Evolutionary conservation across 208 protist genomes (phyloP).

Genomic region (Trypanosoma avium): DNA sequence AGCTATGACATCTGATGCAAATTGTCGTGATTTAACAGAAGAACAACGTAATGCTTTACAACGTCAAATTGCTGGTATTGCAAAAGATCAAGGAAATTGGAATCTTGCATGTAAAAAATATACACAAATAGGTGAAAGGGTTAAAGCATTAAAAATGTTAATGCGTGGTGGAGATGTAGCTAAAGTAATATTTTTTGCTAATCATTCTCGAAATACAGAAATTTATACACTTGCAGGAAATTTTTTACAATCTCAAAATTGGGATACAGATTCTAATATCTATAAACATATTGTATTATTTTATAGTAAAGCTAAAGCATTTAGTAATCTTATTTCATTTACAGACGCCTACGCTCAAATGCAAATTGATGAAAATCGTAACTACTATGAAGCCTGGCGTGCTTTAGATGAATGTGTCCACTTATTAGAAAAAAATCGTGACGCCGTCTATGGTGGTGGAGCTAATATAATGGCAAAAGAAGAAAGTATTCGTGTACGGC

Average conservation of each 20-base stretch:
- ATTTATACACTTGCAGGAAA: conserved; percentile 97
- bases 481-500: conserved; percentile 48
- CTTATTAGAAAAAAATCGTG: conserved; percentile 48
- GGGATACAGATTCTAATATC: conserved; percentile 91
- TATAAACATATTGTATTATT: conserved; percentile 96
- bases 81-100: conserved; percentile 91
- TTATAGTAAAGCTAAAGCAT: conserved; percentile 96
- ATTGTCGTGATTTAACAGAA: conserved; percentile 20
- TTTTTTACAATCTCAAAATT: conserved; percentile 96
- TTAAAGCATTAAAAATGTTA: conserved; percentile 97
- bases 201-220: conserved; percentile 92
- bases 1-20: conserved; percentile 79
- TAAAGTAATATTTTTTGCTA: conserved; percentile 97
- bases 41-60: conserved; percentile 63
- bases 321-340: conserved; percentile 87
- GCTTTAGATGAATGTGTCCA: conserved; percentile 84
- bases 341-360: conserved; percentile 93
- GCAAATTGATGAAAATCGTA: conserved; percentile 96
- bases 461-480: conserved; percentile 34
- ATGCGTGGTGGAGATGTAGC: conserved; percentile 95
- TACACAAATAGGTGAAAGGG: conserved; percentile 93
- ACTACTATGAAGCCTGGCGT: conserved; percentile 93
- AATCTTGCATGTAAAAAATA: conserved; percentile 93
- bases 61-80: conserved; percentile 76
- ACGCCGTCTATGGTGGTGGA: conserved; percentile 6